Evolutionary conservation across 192 early-diverging fungal genomes (phyloP).

Genomic region (Linnemannia exigua): DNA sequence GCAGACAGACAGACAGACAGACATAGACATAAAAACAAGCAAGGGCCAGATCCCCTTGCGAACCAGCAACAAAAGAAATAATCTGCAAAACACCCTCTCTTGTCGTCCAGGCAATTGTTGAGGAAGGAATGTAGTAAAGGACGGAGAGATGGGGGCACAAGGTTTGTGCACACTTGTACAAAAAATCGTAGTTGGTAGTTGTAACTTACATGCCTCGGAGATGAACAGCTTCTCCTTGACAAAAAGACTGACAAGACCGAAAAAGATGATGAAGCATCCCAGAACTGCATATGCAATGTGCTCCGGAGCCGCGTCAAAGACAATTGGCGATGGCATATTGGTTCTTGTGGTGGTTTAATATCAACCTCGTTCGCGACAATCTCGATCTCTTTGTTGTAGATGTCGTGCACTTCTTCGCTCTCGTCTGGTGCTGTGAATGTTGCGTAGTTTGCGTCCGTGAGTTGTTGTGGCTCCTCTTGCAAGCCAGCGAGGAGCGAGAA

Average conservation of each 20-base stretch:
- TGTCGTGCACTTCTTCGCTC: background rate
- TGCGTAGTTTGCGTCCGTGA: background rate
- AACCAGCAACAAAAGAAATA: background rate
- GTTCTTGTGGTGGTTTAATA: background rate
- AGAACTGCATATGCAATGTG: slow-evolving; percentile 64
- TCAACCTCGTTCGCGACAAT: background rate
- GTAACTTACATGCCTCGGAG: slow-evolving; percentile 77
- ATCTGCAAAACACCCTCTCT: background rate
- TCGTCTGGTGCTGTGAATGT: background rate
- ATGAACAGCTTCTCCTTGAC: slow-evolving; percentile 80
- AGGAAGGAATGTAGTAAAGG: background rate
- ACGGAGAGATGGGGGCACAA: background rate
- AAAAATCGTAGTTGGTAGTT: background rate
- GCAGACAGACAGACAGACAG: background rate
- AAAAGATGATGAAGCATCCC: slow-evolving; percentile 80
- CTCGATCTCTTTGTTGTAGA: background rate
- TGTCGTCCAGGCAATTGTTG: background rate
- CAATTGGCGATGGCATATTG: slow-evolving; percentile 21
- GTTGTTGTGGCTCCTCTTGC: background rate
- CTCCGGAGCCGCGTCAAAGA: slow-evolving; percentile 41
- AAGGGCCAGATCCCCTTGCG: background rate
- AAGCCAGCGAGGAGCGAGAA: background rate
- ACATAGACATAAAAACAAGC: too few species aligned
- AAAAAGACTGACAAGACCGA: slow-evolving; percentile 75
- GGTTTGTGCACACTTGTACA: background rate